Evolutionary conservation across 768 basidiomycete species (phyloP), one percentile per base, ranked within the genome.

Genomic region (Leccinum olivaceopallidum): DNA sequence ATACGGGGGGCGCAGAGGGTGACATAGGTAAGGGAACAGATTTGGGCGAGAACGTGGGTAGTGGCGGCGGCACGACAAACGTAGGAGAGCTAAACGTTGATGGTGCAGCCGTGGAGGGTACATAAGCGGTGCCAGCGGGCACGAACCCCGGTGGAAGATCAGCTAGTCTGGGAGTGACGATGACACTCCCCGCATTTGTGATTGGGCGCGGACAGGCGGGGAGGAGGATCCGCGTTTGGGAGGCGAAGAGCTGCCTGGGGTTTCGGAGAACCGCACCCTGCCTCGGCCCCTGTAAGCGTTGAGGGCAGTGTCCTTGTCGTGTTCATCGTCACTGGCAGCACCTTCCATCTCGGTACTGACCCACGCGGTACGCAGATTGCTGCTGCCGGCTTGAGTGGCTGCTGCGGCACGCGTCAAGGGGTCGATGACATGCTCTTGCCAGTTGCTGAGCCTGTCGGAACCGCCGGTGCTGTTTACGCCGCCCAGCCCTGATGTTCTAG

Each of bases 291-390:
- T 57, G 14, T 47, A 20, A 10, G 16, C 26, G 34, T 60, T 59
- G 49, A 68, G 65, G 37, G 55, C 16, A 30, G 60, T 14, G 54
- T 73, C 70, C 42, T 65, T 56, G 52, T 58, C 59, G 58, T 53
- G 67, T 47, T 74, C 71, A 26, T 67, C 69, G 36, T 75, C 75
- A 57, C 69, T 68, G 50, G 39, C 58, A 14, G 58, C 60, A 10
- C 70, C 69, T 54, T 83, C 82, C 63, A 79, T 68, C 39, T 82
- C 81, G 10, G 72, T 77, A 67, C 79, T 80, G 16, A 81, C 78
- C 73, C 70, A 78, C 0, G 76, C 76, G 26, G 26, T 28, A 60
- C 65, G 69, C 26, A 60, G 59, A 48, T 42, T 63, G 59, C 60
- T 70, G 55, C 32, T 66, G 48, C 56, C 60, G 61, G 53, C 67